Evolutionary conservation across 257 asterid genomes (phyloP).

Genomic region (Solanum piurae): DNA sequence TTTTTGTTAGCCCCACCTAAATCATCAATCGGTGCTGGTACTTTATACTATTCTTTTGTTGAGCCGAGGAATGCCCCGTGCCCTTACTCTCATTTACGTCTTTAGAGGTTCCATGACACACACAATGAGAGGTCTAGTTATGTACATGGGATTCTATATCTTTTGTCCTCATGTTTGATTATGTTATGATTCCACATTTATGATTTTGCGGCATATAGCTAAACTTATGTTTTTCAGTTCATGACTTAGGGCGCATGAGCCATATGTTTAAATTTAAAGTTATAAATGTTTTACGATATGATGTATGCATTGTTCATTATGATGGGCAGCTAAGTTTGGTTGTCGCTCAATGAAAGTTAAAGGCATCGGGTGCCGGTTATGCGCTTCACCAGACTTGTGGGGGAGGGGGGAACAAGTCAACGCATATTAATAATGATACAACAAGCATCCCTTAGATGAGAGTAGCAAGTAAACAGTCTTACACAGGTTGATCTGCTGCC

Average conservation of each 20-base stretch:
- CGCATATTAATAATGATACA: background rate
- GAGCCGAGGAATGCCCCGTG: background rate
- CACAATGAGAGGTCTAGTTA: background rate
- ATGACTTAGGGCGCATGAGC: background rate
- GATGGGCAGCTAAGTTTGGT: background rate
- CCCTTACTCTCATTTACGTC: background rate
- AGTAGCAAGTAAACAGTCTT: constrained; percentile 7
- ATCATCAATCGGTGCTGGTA: background rate
- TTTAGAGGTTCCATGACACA: background rate
- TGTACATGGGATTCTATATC: background rate
- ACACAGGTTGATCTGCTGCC: constrained; percentile 36
- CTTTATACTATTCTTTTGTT: background rate
- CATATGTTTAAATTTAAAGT: background rate
- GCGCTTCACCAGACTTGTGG: background rate
- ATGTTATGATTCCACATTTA: background rate
- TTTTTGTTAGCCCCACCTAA: background rate
- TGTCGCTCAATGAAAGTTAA: background rate
- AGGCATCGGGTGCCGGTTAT: background rate
- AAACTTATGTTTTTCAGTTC: background rate
- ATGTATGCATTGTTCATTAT: background rate
- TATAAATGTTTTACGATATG: background rate
- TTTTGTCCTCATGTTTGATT: background rate
- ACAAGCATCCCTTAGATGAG: background rate
- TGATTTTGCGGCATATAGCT: background rate
- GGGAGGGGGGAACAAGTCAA: background rate